Conservation (phyloP, 768 basidiomycete genomes). For the Xerocomellus dryophilus region DNA sequence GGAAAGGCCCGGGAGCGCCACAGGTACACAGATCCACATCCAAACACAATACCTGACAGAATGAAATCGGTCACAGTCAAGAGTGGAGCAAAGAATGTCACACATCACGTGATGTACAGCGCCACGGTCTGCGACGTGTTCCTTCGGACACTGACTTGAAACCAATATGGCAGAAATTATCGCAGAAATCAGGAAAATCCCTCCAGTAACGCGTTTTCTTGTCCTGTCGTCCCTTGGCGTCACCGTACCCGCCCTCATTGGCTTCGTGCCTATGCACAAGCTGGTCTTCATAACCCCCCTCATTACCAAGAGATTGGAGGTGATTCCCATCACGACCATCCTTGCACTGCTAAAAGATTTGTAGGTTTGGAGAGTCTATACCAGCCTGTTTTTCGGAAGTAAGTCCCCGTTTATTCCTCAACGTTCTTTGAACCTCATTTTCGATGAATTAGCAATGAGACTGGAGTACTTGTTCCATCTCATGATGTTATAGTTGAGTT, state of each 20-base stretch:
- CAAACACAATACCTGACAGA: neutral
- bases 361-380: slow-evolving; percentile 71
- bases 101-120: too few relatives aligned
- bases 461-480: slow-evolving; percentile 41
- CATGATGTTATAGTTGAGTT: slow-evolving; percentile 42
- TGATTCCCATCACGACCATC: slow-evolving; percentile 26
- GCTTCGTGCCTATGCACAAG: slow-evolving; percentile 50
- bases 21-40: neutral
- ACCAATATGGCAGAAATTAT: slow-evolving; percentile 45
- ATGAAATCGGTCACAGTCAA: too few relatives aligned
- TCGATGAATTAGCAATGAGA: slow-evolving; percentile 21
- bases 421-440: neutral
- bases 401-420: slow-evolving; percentile 10
- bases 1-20: neutral
- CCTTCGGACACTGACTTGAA: neutral
- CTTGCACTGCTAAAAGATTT: neutral
- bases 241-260: slow-evolving; percentile 54
- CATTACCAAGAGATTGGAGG: slow-evolving; percentile 52
- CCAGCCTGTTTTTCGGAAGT: slow-evolving; percentile 75
- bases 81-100: too few relatives aligned
- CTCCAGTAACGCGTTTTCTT: slow-evolving; percentile 75
- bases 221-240: slow-evolving; percentile 58
- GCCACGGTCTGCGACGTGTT: too few relatives aligned
- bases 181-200: slow-evolving; percentile 74
- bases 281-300: slow-evolving; percentile 51